These are phyloP conservation scores for Gonapodya prolifera DNA, from an alignment of 192 early-diverging fungal genomes.

Conservation along the genomic window DNA sequence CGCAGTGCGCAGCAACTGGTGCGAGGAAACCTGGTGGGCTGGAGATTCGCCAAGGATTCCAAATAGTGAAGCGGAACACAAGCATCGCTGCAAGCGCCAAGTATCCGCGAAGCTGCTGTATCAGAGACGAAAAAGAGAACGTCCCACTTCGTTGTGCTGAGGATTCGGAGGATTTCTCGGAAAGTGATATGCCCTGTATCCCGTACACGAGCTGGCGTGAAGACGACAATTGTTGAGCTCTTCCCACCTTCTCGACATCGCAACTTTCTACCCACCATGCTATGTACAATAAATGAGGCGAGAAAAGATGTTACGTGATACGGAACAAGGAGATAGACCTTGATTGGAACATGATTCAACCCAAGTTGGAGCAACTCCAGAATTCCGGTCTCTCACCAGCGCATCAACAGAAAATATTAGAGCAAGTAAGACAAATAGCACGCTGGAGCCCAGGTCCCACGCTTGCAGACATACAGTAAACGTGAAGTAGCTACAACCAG, in stretches of 20 bases:
- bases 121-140: slow-evolving; percentile 10
- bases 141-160: neutral
- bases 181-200: neutral
- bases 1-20: slow-evolving; percentile 25
- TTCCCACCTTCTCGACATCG: too few species aligned
- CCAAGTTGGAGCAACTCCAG: neutral
- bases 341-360: neutral
- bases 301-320: slow-evolving; percentile 15
- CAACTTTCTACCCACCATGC: slow-evolving; percentile 24
- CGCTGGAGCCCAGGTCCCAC: slow-evolving; percentile 12
- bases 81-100: slow-evolving; percentile 17
- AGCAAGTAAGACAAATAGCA: slow-evolving; percentile 10
- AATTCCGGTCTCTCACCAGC: slow-evolving; percentile 4
- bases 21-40: slow-evolving; percentile 18
- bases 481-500: slow-evolving; percentile 12
- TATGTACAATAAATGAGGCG: slow-evolving; percentile 21
- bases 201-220: neutral
- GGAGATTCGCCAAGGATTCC: slow-evolving; percentile 18
- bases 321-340: slow-evolving; percentile 9
- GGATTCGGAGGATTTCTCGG: neutral
- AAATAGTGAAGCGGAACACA: slow-evolving; percentile 24
- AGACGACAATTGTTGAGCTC: neutral
- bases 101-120: slow-evolving; percentile 14
- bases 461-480: slow-evolving; percentile 21
- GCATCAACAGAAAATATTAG: slow-evolving; percentile 18